phyloP scores from a whole-genome alignment of 2,329 filamentous ascomycete species.

The Diplodia intermedia region DNA sequence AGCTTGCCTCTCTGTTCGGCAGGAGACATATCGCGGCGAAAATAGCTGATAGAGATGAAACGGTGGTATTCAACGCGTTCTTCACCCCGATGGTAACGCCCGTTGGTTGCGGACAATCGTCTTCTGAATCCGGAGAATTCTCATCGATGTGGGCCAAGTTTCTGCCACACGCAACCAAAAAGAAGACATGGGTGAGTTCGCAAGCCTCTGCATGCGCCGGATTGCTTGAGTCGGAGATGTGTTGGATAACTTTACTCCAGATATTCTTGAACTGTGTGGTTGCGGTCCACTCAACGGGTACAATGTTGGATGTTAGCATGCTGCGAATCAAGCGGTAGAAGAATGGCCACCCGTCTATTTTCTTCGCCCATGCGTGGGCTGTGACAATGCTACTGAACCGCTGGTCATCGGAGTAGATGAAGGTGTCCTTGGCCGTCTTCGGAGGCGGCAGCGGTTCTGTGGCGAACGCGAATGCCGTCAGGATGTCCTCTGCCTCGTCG shows the following conservation, averaged over 20 bases:
- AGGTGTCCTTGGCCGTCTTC: conserved; percentile 35
- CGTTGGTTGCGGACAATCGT: conserved; percentile 42
- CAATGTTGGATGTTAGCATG: conserved; percentile 44
- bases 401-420: conserved; percentile 42
- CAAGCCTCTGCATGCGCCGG: conserved; percentile 40
- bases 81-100: conserved; percentile 42
- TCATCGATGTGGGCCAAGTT: conserved; percentile 40
- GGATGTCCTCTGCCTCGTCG: conserved; percentile 46
- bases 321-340: conserved; percentile 46
- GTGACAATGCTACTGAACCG: conserved; percentile 39
- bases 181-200: conserved; percentile 43
- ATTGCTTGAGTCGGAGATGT: conserved; percentile 42
- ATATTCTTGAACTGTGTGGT: conserved; percentile 45
- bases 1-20: conserved; percentile 38
- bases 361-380: conserved; percentile 41
- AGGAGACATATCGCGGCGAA: conserved; percentile 33
- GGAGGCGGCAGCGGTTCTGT: conserved; percentile 11
- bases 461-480: conserved; percentile 39
- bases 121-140: conserved; percentile 10
- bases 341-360: conserved; percentile 42
- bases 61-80: conserved; percentile 38
- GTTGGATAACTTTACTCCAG: conserved; percentile 46
- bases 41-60: conserved; percentile 17
- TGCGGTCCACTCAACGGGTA: conserved; percentile 50
- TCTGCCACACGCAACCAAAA: conserved; percentile 40